phyloP scores from a whole-genome alignment of 2,329 filamentous ascomycete genomes.

The Talaromyces amestolkiae region DNA sequence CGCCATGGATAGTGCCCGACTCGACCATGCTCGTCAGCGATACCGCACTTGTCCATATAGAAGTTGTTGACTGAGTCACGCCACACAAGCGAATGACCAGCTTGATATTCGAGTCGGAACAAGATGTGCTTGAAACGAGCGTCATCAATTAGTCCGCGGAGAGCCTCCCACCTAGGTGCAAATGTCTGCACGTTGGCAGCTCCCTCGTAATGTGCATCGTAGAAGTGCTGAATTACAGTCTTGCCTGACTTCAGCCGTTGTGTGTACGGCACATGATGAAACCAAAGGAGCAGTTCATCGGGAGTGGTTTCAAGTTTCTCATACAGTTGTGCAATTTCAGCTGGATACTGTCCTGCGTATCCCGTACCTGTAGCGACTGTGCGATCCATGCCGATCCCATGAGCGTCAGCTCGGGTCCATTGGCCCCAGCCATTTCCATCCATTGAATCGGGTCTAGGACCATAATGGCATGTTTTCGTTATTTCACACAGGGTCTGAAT shows the following conservation, averaged over 20 bases:
- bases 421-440: constrained; percentile 69
- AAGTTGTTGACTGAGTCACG: constrained; percentile 65
- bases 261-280: constrained; percentile 70
- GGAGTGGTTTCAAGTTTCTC: constrained; percentile 63
- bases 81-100: constrained; percentile 69
- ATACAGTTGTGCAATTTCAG: constrained; percentile 57
- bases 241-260: constrained; percentile 61
- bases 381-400: constrained; percentile 67
- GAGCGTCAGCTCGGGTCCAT: constrained; percentile 64
- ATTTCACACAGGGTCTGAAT: constrained; percentile 69
- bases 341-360: constrained; percentile 64
- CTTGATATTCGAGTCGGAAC: constrained; percentile 62
- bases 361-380: constrained; percentile 67
- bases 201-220: constrained; percentile 61
- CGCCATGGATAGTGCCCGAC: constrained; percentile 63
- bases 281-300: constrained; percentile 68
- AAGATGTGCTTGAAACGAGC: constrained; percentile 60
- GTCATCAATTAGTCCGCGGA: constrained; percentile 57
- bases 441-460: constrained; percentile 64
- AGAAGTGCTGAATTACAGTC: constrained; percentile 67
- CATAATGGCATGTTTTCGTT: constrained; percentile 60
- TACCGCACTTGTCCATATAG: constrained; percentile 60
- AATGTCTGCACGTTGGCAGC: constrained; percentile 62
- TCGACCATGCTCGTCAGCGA: constrained; percentile 56
- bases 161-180: constrained; percentile 50